These are phyloP conservation scores for Sphaerulina populicola DNA, from an alignment of 2,329 filamentous ascomycete genomes.

Conservation along the genomic window DNA sequence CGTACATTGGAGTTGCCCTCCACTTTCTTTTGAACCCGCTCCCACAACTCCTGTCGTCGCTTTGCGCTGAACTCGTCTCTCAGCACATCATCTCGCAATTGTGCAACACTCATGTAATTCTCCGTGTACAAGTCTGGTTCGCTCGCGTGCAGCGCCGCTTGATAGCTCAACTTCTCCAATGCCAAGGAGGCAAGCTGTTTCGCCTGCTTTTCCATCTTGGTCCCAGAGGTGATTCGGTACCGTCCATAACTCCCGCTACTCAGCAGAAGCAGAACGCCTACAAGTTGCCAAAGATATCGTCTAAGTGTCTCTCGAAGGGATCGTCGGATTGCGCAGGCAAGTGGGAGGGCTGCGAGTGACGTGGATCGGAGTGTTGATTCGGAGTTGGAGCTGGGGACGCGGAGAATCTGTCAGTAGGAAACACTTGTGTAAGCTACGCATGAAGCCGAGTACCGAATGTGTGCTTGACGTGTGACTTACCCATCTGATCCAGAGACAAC, in stretches of 20 bases:
- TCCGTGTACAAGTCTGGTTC: conserved; percentile 59
- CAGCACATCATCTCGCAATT: conserved; percentile 84
- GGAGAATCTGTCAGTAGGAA: conserved; percentile 69
- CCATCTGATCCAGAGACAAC: conserved; percentile 48
- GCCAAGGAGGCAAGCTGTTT: conserved; percentile 77
- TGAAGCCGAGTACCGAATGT: conserved; percentile 1
- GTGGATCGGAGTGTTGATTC: conserved; percentile 61
- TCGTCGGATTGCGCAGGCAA: conserved; percentile 72
- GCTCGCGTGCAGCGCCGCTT: conserved; percentile 68
- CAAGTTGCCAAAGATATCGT: conserved; percentile 80
- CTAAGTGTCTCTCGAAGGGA: conserved; percentile 72
- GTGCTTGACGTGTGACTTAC: conserved; percentile 43
- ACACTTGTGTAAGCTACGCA: conserved; percentile 18
- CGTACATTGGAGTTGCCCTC: conserved; percentile 92
- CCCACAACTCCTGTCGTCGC: conserved; percentile 75
- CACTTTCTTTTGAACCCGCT: conserved; percentile 70
- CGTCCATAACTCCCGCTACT: conserved; percentile 55
- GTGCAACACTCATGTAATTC: conserved; percentile 74
- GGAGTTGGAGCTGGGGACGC: conserved; percentile 51
- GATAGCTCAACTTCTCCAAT: conserved; percentile 69
- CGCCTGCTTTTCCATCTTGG: conserved; percentile 62
- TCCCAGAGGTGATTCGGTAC: conserved; percentile 53
- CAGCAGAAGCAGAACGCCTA: conserved; percentile 49
- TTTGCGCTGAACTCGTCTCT: conserved; percentile 68
- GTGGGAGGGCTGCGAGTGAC: conserved; percentile 84